Evolutionary conservation across 2,329 filamentous ascomycete species (phyloP).

Genomic region (Cladophialophora immunda): DNA sequence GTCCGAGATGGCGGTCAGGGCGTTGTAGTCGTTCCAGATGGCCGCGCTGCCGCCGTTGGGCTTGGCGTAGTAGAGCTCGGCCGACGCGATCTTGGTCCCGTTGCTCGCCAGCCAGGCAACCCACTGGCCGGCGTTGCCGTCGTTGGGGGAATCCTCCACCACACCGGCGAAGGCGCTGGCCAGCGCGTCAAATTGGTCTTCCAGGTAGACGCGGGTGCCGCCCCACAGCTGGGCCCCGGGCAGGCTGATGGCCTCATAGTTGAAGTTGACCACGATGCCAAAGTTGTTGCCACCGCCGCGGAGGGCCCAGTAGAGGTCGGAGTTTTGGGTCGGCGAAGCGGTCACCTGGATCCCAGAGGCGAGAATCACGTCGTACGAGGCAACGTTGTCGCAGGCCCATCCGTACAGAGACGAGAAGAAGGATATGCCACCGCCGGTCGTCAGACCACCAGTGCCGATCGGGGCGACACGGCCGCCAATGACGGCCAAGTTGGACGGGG

Average conservation of each 20-base stretch:
- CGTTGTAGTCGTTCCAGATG: conserved; percentile 50
- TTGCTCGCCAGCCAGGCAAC: conserved; percentile 10
- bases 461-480: conserved; percentile 46
- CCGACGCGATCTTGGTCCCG: conserved; percentile 39
- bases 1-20: conserved; percentile 45
- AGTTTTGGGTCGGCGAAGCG: conserved; percentile 42
- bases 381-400: conserved; percentile 40
- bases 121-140: conserved; percentile 44
- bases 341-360: conserved; percentile 43
- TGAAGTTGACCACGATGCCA: conserved; percentile 52
- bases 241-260: conserved; percentile 45
- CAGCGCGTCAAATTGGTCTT: conserved; percentile 43
- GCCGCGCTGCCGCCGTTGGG: conserved; percentile 45
- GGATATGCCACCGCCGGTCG: conserved; percentile 27
- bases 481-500: conserved; percentile 45
- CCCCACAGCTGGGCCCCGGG: conserved; percentile 35
- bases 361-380: conserved; percentile 37
- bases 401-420: conserved; percentile 37
- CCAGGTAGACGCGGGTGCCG: conserved; percentile 20
- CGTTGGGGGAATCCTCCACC: conserved; percentile 42
- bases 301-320: conserved; percentile 53
- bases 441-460: conserved; percentile 42
- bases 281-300: conserved; percentile 53
- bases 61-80: conserved; percentile 51
- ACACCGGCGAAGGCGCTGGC: conserved; percentile 47